Evolutionary conservation across 2,329 filamentous ascomycete genomes (phyloP).

Genomic region (Pseudocercospora crystallina): DNA sequence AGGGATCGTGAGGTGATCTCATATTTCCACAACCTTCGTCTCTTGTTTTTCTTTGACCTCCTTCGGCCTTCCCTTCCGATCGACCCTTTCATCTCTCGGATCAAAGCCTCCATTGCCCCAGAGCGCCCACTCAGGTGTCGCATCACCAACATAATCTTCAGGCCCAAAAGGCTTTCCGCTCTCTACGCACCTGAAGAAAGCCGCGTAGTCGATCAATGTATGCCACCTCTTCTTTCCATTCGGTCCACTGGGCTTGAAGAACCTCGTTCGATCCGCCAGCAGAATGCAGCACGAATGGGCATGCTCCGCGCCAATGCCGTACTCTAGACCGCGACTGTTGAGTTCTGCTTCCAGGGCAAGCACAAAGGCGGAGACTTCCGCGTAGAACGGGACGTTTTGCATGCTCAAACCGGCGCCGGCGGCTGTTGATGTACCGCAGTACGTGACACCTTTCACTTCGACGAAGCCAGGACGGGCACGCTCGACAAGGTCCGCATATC

Average conservation of each 20-base stretch:
- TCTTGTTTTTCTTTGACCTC: constrained; percentile 14
- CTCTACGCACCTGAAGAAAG: constrained; percentile 83
- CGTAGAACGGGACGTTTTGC: constrained; percentile 96
- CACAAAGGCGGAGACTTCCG: constrained; percentile 83
- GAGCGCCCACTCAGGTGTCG: constrained; percentile 89
- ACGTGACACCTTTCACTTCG: constrained; percentile 95
- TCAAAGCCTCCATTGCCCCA: constrained; percentile 97
- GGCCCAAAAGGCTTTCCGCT: constrained; percentile 67
- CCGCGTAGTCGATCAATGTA: constrained; percentile 84
- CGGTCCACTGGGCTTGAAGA: constrained; percentile 56
- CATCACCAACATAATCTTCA: constrained; percentile 83
- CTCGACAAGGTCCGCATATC: constrained; percentile 86
- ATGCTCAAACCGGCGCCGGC: constrained; percentile 87
- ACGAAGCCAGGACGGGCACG: constrained; percentile 86
- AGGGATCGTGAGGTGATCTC: too few species aligned
- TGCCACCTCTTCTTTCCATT: constrained; percentile 69
- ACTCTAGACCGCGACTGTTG: constrained; percentile 67
- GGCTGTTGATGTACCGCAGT: constrained; percentile 86
- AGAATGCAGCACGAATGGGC: constrained; percentile 92
- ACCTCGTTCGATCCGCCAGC: constrained; percentile 73
- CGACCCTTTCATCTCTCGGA: constrained; percentile 81
- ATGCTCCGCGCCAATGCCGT: constrained; percentile 93
- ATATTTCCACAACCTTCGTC: constrained; percentile 13
- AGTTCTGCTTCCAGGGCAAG: constrained; percentile 70
- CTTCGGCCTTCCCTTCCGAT: constrained; percentile 66